Conservation (phyloP, 495 filamentous ascomycete species). For the Chaetomidium leptoderma region DNA sequence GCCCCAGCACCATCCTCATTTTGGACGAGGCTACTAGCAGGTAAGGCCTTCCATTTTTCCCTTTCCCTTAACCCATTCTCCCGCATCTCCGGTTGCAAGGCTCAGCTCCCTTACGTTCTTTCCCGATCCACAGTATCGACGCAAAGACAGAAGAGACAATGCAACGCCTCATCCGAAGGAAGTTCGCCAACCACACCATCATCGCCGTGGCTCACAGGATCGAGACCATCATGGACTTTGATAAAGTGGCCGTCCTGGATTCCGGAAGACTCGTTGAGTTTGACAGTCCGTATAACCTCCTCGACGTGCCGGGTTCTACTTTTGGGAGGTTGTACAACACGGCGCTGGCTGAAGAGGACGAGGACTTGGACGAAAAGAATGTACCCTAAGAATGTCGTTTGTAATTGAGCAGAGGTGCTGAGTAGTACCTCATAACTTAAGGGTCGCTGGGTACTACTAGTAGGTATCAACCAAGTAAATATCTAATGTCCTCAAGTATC, state of each 20-base stretch:
- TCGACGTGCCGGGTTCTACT: constrained; percentile 23
- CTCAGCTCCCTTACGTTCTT: background rate
- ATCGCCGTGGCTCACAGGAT: constrained; percentile 10
- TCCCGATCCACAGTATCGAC: constrained; percentile 23
- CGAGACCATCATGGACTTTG: constrained; percentile 13
- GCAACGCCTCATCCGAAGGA: constrained; percentile 28
- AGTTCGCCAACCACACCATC: constrained; percentile 29
- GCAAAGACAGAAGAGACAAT: constrained; percentile 31
- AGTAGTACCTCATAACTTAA: too few relatives aligned
- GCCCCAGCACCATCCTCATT: constrained; percentile 24
- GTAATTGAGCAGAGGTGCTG: too few relatives aligned
- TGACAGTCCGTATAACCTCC: constrained; percentile 32
- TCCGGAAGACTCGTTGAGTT: constrained; percentile 14
- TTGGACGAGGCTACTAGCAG: constrained; percentile 14
- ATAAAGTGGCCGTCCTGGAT: constrained; percentile 8
- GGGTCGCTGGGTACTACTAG: too few relatives aligned
- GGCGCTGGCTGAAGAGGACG: constrained; percentile 13
- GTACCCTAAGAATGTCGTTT: too few relatives aligned
- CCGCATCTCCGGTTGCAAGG: background rate
- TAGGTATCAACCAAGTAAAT: too few relatives aligned
- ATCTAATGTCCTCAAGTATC: too few relatives aligned
- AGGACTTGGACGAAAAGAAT: background rate
- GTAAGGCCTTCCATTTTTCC: background rate
- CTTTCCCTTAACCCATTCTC: too few relatives aligned
- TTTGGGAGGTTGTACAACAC: constrained; percentile 20